These are phyloP conservation scores for Fragaria vesca DNA, from an alignment of 306 rosid genomes.

Conservation along the genomic window DNA sequence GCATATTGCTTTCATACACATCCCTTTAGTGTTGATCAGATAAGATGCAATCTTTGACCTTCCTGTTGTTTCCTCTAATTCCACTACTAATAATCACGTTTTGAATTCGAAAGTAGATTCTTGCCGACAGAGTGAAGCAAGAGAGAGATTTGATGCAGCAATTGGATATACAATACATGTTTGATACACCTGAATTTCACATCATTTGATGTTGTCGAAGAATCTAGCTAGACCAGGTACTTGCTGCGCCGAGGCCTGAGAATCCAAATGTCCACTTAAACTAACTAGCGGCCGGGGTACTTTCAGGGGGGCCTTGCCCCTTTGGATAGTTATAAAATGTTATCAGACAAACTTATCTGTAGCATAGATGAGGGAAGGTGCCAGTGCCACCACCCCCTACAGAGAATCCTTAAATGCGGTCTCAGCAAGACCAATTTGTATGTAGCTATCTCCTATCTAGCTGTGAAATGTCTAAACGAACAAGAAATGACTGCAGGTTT, in stretches of 20 bases:
- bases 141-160: neutral
- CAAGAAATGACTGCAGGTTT: neutral
- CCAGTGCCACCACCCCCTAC: neutral
- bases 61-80: too few species aligned
- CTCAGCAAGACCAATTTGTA: neutral
- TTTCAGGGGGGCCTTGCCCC: neutral
- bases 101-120: neutral
- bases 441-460: neutral
- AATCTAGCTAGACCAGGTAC: neutral
- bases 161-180: neutral
- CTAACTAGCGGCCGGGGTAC: neutral
- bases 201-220: neutral
- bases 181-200: neutral
- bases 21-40: neutral
- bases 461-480: neutral
- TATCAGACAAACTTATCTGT: neutral
- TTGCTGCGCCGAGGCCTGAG: neutral
- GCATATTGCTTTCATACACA: neutral
- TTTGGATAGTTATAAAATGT: neutral
- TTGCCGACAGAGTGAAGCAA: neutral
- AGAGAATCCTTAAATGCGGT: slow-evolving; percentile 6
- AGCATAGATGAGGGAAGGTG: neutral
- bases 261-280: neutral
- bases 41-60: slow-evolving; percentile 2
- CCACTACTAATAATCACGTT: neutral